Evolutionary conservation across 2,329 filamentous ascomycete genomes (phyloP), one percentile per base, ranked within the genome.

Genomic region (Cordyceps militaris): DNA sequence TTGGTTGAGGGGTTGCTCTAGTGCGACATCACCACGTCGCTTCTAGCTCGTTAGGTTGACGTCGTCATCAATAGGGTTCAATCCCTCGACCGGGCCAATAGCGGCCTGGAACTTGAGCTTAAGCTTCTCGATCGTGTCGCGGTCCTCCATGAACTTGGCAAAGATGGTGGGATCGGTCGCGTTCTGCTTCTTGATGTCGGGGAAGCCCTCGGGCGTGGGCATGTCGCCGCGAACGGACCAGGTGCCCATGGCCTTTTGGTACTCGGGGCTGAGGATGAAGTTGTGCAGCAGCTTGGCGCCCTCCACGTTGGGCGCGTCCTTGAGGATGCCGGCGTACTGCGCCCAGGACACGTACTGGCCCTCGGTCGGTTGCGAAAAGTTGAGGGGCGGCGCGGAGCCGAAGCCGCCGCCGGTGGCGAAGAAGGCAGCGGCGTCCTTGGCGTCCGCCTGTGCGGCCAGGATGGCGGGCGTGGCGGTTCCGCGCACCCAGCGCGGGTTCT

Each of bases 401-500:
- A 67, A 63, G 23, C 64, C 60, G 34, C 60, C 61, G 1, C 54
- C 47, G 0, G 65, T 63, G 1, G 69, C 71, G 57, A 76, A 76
- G n/a, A 65, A 70, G 4, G 67, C 71, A 0, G 70, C 70, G 7
- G 61, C 32, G 11, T 8, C 4, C 14, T 38, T 4, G 34, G 11
- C 34, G 11, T 16, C 13, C 9, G 13, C 13, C 2, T 5, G n/a
- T n/a, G 42, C 21, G 30, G 76, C 50, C 10, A 79, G 60, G 1
- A 70, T 70, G 1, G 43, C 57, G 0, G 79, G 77, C 0, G 76
- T 79, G 2, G 66, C 68, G 0, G 74, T 76, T 9, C 79, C 79
- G 24, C 79, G 78, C 16, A 82, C 78, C 79, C 80, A 82, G 38
- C 67, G 69, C 0, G 78, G 76, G 62, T 81, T 77, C 61, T 81